Conservation (phyloP, 331 rosid genomes). For the Phaseolus coccineus region DNA sequence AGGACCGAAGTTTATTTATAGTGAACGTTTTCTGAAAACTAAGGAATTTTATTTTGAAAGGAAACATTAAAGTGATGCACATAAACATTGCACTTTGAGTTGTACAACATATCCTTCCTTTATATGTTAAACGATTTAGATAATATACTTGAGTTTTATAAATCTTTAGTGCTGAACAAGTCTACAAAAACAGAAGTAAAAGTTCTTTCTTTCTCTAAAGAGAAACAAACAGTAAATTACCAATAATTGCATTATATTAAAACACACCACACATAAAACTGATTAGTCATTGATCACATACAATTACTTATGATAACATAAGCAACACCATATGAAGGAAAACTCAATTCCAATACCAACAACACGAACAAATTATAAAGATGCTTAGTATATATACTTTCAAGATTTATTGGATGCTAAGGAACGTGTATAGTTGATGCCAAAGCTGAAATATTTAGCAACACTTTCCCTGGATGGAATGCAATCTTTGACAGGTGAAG, state of each 20-base stretch:
- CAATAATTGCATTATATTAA: not conserved
- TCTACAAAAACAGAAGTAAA: not conserved
- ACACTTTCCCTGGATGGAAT: conserved; percentile 56
- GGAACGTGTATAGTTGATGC: conserved; percentile 10
- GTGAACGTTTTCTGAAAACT: too few species aligned
- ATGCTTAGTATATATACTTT: not conserved
- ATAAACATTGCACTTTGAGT: too few species aligned
- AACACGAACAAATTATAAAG: not conserved
- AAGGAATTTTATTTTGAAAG: too few species aligned
- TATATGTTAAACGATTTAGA: too few species aligned
- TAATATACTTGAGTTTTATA: too few species aligned
- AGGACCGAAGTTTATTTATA: too few species aligned
- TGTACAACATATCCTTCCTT: too few species aligned
- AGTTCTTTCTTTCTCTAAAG: not conserved
- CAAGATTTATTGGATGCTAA: not conserved
- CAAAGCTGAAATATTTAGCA: conserved; percentile 43
- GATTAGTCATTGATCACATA: not conserved
- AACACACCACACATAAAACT: not conserved
- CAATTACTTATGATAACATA: not conserved
- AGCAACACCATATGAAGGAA: not conserved
- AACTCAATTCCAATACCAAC: not conserved
- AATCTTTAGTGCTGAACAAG: not conserved
- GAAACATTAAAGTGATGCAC: too few species aligned
- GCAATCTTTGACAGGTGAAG: conserved; percentile 61
- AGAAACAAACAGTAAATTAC: not conserved